Percentiles rank a stretch among this genome's conserved stretches.
phyloP scores from a whole-genome alignment of 106 monocot species.

The Xerophyta viscosa region DNA sequence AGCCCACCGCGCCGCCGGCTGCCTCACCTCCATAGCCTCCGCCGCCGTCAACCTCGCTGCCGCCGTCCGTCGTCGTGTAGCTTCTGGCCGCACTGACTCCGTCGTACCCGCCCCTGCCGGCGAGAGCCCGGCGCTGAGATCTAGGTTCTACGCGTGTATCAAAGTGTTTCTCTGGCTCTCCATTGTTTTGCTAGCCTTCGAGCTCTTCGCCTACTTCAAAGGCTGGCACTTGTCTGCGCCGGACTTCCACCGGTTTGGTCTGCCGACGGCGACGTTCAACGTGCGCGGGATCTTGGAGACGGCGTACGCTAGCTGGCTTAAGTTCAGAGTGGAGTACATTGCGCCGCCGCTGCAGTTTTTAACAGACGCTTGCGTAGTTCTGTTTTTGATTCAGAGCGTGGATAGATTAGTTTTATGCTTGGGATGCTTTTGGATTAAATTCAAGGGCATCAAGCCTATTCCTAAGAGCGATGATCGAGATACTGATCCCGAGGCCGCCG shows the following conservation, averaged over 20 bases:
- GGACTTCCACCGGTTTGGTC: conserved; percentile 16
- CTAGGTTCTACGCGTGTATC: conserved; percentile 59
- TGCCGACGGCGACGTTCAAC: conserved; percentile 12
- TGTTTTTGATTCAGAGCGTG: conserved; percentile 87
- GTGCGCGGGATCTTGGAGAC: conserved; percentile 36
- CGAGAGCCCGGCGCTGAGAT: conserved; percentile 18
- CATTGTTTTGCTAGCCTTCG: conserved; percentile 43
- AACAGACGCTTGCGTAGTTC: conserved; percentile 63
- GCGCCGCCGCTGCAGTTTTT: conserved; percentile 83
- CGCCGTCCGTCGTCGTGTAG: conserved; percentile 57
- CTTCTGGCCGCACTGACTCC: conserved; percentile 59
- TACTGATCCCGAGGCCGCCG: conserved; percentile 30
- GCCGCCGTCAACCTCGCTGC: conserved; percentile 34
- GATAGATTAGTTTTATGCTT: conserved; percentile 76
- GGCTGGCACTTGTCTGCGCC: conserved; percentile 32
- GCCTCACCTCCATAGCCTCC: conserved; percentile 55
- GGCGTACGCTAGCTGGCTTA: conserved; percentile 55
- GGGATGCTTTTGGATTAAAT: conserved; percentile 81
- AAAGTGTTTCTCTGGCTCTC: conserved; percentile 52
- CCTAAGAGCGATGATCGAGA: conserved; percentile 14
- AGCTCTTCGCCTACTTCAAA: conserved; percentile 48
- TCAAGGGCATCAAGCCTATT: conserved; percentile 58
- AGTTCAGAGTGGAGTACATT: conserved; percentile 51
- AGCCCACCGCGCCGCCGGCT: conserved; percentile 81
- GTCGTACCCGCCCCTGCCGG: conserved; percentile 9